Base-by-base conservation (phyloP, 2,329 filamentous ascomycete genomes). In the Didymella segeticola region DNA sequence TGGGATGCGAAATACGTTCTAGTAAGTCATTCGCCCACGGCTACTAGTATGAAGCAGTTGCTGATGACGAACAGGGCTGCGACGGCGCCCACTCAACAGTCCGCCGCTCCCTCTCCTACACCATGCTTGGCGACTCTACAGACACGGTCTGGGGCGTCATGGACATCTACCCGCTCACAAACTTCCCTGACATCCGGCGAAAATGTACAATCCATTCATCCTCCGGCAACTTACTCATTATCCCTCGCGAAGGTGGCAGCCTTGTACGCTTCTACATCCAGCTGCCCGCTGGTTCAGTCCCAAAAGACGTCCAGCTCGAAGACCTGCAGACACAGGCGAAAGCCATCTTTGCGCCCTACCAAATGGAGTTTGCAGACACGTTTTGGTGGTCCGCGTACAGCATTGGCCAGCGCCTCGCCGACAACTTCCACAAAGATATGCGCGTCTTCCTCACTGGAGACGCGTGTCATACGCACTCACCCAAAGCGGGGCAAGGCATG, bases 331-430 rank as follows among this genome's bases (percentile, higher is more conserved):
- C 73, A 3, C 77, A 79, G 0, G 84, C 84, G 0, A 73, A 76
- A 29, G 73, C 71, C 0, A 83, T 87, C 33, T 82, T 88, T 43
- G 57, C 70, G 0, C 85, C 84, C 0, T 87, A 85, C 50, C 56
- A 63, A 0, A 76, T 87, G 57, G 80, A 85, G 0, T 79, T 85
- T 45, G 77, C 77, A 1, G 79, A 82, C 47, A 86, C 83, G 78
- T 87, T 73, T 15, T 91, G 88, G 87, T 91, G 90, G 76, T 88
- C 87, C 38, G 84, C 86, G 36, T 91, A 90, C 69, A 82, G 86
- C 61, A 86, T 90, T 52, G 86, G 87, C 10, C 87, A 90, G 75
- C 83, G 89, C 15, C 82, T 91, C 19, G 89, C 89, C 2, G 85
- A 85, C 60, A 81, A 83, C 39, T 92, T 91, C 75, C 83, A 84